Base-by-base conservation (phyloP, 768 basidiomycete species). In the Chlorophyllum brunneum region DNA sequence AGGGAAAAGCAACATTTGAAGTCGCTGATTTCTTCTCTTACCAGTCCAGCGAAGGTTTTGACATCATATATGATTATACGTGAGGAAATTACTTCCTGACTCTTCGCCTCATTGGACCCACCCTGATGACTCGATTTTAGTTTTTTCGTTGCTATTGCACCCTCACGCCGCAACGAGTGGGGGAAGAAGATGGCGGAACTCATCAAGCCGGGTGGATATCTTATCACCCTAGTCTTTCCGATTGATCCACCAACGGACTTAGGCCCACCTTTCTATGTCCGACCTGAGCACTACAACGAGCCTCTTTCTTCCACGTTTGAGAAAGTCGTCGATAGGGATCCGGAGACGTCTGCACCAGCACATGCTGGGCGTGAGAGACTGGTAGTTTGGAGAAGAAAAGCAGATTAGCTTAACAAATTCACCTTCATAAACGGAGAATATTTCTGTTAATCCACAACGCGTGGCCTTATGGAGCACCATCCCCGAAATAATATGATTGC, bases 61-160 rank as follows among this genome's bases (percentile, higher is more conserved):
- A 82, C 54, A 62, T 88, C 11, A 67, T 85, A 5, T 84, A 81
- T 58, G 86, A 88, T 62, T 85, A 84, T 61, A 86, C 85, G 79
- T 76, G 50, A 33, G 69, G 60, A 58, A 58, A 7, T 16, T 5
- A 18, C 41, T 37, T 50, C 31, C 26, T n/a, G n/a, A n/a, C n/a
- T n/a, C n/a, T n/a, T n/a, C n/a, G n/a, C n/a, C 24, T 13, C 33
- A 13, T 38, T 22, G 37, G 2, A 40, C 11, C n/a, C 23, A 27
- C 45, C 1, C 6, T 6, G 8, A 37, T 10, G 4, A 23, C 30
- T 38, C 23, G 4, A 30, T 30, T 31, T 22, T 20, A 85, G 83
- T 1, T 87, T 88, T 69, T 88, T 90, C 63, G 83, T 83, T 37
- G 86, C 88, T 1, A 80, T 90, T 18, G 80, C 79, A 0, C 86